These are phyloP conservation scores for Gastrodia elata DNA, from an alignment of 106 monocot species.

Conservation along the genomic window DNA sequence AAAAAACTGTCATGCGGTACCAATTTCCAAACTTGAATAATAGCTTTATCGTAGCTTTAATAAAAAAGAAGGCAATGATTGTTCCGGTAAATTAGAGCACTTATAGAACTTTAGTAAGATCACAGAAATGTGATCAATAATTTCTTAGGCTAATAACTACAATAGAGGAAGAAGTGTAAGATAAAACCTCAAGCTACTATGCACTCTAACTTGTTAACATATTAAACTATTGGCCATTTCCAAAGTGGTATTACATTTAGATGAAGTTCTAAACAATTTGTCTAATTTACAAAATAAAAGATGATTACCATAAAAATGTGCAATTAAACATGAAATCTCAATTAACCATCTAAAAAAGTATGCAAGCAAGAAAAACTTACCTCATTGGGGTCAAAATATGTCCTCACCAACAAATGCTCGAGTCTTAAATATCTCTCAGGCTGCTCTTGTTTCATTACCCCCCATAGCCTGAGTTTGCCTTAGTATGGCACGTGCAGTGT, in stretches of 20 bases:
- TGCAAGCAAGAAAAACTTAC: slow-evolving; percentile 19
- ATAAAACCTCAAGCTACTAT: background rate
- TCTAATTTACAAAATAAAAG: background rate
- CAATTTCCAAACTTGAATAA: background rate
- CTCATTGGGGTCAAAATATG: slow-evolving; percentile 97
- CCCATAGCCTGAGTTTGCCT: slow-evolving; percentile 99
- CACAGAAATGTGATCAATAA: background rate
- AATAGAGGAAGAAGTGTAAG: background rate
- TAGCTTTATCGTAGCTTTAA: background rate
- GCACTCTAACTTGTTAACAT: background rate
- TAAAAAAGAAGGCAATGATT: background rate
- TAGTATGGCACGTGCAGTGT: slow-evolving; percentile 90
- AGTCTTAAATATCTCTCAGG: slow-evolving; percentile 93
- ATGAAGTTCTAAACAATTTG: background rate
- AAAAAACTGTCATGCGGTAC: background rate
- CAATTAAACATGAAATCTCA: background rate
- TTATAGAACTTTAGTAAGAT: background rate
- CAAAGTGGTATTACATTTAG: background rate
- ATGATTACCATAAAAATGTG: background rate
- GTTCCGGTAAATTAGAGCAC: background rate
- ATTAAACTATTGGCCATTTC: background rate
- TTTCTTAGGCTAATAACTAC: background rate
- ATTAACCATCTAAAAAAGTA: background rate
- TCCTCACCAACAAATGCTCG: slow-evolving; percentile 85
- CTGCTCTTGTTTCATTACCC: slow-evolving; percentile 97